These are phyloP conservation scores for Populus deltoides DNA, from an alignment of 345 rosid species.

Conservation along the genomic window DNA sequence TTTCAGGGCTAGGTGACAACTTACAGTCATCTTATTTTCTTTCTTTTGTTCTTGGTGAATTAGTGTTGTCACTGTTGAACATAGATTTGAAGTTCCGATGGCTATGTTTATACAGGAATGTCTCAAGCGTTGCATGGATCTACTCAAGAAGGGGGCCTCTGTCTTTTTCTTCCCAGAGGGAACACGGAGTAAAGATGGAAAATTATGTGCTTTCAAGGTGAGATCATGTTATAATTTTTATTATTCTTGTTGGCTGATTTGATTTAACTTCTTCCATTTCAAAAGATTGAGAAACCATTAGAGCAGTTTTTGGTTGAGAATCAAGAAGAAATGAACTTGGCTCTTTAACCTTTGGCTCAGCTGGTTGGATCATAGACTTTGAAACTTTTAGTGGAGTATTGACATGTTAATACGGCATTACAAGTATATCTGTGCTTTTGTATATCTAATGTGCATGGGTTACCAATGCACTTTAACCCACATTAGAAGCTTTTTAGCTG, in stretches of 20 bases:
- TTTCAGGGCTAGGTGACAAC: neutral
- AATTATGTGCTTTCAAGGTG: constrained; percentile 84
- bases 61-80: neutral
- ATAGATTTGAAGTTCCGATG: constrained; percentile 17
- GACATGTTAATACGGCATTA: too few species aligned
- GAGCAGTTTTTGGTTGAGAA: neutral
- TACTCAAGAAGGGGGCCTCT: constrained; percentile 74
- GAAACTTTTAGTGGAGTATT: too few species aligned
- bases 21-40: neutral
- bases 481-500: neutral
- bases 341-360: neutral
- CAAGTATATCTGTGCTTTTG: too few species aligned
- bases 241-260: neutral
- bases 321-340: neutral
- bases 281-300: too few species aligned
- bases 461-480: neutral
- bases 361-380: too few species aligned
- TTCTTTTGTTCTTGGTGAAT: neutral
- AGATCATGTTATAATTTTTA: constrained; percentile 10
- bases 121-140: constrained; percentile 77
- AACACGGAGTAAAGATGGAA: constrained; percentile 87
- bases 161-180: constrained; percentile 93
- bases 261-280: too few species aligned
- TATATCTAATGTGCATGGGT: neutral
- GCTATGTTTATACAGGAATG: constrained; percentile 55